Evolutionary conservation across 805 yeast genomes (phyloP).

Genomic region (Candida sakaeoensis): DNA sequence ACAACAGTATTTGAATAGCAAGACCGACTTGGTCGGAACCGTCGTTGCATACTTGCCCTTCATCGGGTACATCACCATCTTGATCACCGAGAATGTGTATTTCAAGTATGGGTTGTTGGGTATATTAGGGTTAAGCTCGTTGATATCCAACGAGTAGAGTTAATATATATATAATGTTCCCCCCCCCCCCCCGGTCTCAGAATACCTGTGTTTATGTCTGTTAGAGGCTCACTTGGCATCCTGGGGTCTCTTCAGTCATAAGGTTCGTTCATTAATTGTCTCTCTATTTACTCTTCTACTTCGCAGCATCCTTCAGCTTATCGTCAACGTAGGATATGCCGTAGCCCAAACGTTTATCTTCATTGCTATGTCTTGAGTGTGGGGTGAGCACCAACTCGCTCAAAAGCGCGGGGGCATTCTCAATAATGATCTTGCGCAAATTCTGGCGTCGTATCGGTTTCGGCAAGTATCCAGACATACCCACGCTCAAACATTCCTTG

Average conservation of each 20-base stretch:
- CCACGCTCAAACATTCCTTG: constrained; percentile 79
- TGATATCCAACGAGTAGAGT: constrained; percentile 37
- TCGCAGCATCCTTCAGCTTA: neutral
- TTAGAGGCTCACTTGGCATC: too few relatives aligned
- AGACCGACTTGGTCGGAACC: constrained; percentile 78
- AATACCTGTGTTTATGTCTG: too few relatives aligned
- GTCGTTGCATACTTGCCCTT: constrained; percentile 91
- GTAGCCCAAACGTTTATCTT: constrained; percentile 25
- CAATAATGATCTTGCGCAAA: constrained; percentile 52
- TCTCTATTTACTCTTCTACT: neutral
- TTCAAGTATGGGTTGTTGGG: constrained; percentile 79
- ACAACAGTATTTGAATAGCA: constrained; percentile 72
- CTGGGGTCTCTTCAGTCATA: too few relatives aligned
- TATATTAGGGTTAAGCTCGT: constrained; percentile 63
- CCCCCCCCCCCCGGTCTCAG: too few relatives aligned
- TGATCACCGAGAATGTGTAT: constrained; percentile 83
- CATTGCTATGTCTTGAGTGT: constrained; percentile 19
- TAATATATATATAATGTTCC: constrained; percentile 1
- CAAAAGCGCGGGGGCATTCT: constrained; percentile 39
- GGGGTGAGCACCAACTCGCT: constrained; percentile 31
- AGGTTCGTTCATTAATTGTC: neutral
- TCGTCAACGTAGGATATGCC: constrained; percentile 10
- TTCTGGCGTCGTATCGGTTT: constrained; percentile 81
- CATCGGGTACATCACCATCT: constrained; percentile 86
- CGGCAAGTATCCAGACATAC: constrained; percentile 88